Conservation (phyloP, 768 basidiomycete genomes). For the Suillus luteus region DNA sequence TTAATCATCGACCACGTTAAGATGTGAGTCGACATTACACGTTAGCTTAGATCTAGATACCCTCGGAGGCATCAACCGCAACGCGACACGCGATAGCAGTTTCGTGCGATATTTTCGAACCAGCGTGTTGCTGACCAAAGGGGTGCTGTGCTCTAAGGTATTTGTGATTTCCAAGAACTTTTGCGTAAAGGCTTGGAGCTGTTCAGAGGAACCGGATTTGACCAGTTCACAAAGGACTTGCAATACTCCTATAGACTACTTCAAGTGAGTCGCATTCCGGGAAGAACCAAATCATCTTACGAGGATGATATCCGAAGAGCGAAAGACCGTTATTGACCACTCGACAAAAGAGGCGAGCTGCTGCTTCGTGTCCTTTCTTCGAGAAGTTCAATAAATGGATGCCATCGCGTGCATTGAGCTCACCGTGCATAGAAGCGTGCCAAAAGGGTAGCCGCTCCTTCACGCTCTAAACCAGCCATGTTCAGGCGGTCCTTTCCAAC, state of each 20-base stretch:
- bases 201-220: conserved; percentile 61
- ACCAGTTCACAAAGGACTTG: conserved; percentile 70
- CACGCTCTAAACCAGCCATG: conserved; percentile 81
- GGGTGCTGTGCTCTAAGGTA: conserved; percentile 41
- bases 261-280: conserved; percentile 8
- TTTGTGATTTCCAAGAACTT: conserved; percentile 48
- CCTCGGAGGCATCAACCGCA: conserved; percentile 60
- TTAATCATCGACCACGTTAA: not conserved
- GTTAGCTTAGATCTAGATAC: conserved; percentile 24
- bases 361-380: conserved; percentile 59
- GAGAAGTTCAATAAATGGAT: conserved; percentile 7
- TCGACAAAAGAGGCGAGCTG: conserved; percentile 55
- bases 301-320: conserved; percentile 47
- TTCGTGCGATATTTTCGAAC: conserved; percentile 73
- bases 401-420: conserved; percentile 20
- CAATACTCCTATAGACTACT: conserved; percentile 67
- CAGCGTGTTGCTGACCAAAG: conserved; percentile 57
- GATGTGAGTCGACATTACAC: conserved; percentile 1
- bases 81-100: conserved; percentile 62
- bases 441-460: conserved; percentile 79
- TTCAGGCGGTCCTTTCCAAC: conserved; percentile 59
- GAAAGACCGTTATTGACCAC: conserved; percentile 44
- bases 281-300: conserved; percentile 37
- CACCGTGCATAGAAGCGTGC: conserved; percentile 82
- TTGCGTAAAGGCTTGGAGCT: conserved; percentile 46